Conservation (phyloP, 2,329 filamentous ascomycete genomes). For the Tolypocladium guangdongense region DNA sequence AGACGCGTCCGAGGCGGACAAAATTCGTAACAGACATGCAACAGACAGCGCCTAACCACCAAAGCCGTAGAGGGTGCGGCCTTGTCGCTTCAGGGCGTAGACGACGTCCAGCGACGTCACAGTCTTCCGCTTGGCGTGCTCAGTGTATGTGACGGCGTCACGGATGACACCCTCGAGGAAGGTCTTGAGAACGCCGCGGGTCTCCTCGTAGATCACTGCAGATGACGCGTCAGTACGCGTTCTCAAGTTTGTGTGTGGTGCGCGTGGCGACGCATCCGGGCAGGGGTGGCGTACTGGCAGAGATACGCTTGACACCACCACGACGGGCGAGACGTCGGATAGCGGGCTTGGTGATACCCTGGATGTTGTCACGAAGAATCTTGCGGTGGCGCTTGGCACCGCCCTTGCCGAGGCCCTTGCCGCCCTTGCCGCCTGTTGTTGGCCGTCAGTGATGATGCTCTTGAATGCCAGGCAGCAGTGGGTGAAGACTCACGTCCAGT, state of each 20-base stretch:
- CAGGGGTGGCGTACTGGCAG: conserved; percentile 55
- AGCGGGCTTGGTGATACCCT: conserved; percentile 97
- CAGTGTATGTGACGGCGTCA: conserved; percentile 67
- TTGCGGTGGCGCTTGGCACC: conserved; percentile 98
- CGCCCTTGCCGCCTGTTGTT: conserved; percentile 76
- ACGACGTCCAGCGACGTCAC: conserved; percentile 61
- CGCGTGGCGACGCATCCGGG: not conserved
- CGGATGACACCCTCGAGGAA: conserved; percentile 70
- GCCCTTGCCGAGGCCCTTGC: conserved; percentile 96
- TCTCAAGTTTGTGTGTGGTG: too few species aligned
- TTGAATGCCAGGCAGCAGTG: not conserved
- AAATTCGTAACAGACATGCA: conserved; percentile 26
- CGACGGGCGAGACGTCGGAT: conserved; percentile 97
- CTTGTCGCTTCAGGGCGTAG: conserved; percentile 58
- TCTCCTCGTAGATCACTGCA: conserved; percentile 67
- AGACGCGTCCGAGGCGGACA: conserved; percentile 8
- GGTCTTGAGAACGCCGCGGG: conserved; percentile 65
- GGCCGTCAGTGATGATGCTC: not conserved
- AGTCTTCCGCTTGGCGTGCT: conserved; percentile 74
- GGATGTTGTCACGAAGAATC: conserved; percentile 99
- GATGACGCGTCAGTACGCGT: conserved; percentile 3
- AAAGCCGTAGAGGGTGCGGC: conserved; percentile 77
- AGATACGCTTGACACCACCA: conserved; percentile 99
- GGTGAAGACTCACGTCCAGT: conserved; percentile 22
- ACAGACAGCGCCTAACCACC: conserved; percentile 53